Conservation (phyloP, 192 early-diverging fungal species). For the Coemansia sp. region DNA sequence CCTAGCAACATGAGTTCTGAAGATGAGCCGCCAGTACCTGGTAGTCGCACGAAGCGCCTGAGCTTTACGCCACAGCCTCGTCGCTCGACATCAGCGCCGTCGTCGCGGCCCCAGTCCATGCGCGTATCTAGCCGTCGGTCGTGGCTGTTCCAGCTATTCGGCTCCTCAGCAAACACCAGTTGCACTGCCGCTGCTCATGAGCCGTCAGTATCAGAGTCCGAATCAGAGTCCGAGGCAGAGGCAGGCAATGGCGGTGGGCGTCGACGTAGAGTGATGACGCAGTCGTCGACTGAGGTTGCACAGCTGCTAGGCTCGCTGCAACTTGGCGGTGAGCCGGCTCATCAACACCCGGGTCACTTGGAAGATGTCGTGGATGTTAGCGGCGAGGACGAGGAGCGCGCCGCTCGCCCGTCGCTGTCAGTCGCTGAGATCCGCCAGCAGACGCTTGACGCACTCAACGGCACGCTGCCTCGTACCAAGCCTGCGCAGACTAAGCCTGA, state of each 20-base stretch:
- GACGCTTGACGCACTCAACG: constrained; percentile 48
- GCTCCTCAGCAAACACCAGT: background rate
- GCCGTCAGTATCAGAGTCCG: background rate
- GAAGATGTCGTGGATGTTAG: constrained; percentile 47
- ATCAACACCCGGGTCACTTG: background rate
- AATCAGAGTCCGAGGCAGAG: constrained; percentile 8
- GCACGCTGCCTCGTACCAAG: constrained; percentile 16
- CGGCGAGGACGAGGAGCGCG: constrained; percentile 47
- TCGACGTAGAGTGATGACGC: constrained; percentile 41
- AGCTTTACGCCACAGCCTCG: constrained; percentile 41
- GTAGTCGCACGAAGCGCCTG: constrained; percentile 10
- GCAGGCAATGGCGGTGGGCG: background rate
- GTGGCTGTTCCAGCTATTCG: constrained; percentile 44
- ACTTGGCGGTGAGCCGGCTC: constrained; percentile 17
- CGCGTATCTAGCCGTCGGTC: constrained; percentile 31
- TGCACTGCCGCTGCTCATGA: background rate
- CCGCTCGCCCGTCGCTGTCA: constrained; percentile 26
- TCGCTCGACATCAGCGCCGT: constrained; percentile 48
- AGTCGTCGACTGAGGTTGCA: constrained; percentile 39
- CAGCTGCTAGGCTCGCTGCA: constrained; percentile 23
- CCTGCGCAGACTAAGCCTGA: background rate
- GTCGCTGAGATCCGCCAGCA: constrained; percentile 50
- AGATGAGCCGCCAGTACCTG: constrained; percentile 7
- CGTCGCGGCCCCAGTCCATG: constrained; percentile 46
- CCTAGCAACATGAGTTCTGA: constrained; percentile 7